Evolutionary conservation across 208 protist species (phyloP).

Genomic region (Acanthamoeba healyi): DNA sequence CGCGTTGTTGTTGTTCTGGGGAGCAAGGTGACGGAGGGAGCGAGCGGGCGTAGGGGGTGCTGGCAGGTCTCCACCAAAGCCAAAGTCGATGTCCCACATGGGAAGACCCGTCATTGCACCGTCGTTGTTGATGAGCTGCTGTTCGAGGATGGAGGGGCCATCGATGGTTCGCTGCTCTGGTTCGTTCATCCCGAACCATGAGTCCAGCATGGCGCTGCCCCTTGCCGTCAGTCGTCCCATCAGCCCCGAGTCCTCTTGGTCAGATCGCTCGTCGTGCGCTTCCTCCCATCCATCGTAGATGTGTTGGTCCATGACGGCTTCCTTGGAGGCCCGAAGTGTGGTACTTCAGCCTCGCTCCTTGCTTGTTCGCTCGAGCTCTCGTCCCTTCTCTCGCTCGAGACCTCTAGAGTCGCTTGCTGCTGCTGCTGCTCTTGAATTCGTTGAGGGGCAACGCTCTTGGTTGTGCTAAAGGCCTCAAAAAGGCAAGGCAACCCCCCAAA

Average conservation of each 20-base stretch:
- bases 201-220: not conserved
- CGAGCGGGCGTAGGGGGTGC: not conserved
- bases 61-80: not conserved
- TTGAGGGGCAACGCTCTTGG: too few species aligned
- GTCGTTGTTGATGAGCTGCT: not conserved
- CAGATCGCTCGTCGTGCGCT: not conserved
- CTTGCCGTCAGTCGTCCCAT: not conserved
- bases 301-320: too few species aligned
- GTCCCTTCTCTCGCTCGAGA: too few species aligned
- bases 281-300: not conserved
- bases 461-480: too few species aligned
- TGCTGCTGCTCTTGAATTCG: too few species aligned
- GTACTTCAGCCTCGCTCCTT: too few species aligned
- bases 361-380: too few species aligned
- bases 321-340: too few species aligned
- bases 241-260: not conserved
- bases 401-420: too few species aligned
- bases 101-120: not conserved
- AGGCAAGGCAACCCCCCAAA: too few species aligned
- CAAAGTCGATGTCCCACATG: constrained; percentile 19
- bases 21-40: not conserved
- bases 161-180: not conserved
- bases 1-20: not conserved
- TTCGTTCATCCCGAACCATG: constrained; percentile 1
- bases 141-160: not conserved